A percentile compares a stretch with the other conserved stretches of the same genome.
Conservation (phyloP, 768 basidiomycete species). For the Suillus plorans region DNA sequence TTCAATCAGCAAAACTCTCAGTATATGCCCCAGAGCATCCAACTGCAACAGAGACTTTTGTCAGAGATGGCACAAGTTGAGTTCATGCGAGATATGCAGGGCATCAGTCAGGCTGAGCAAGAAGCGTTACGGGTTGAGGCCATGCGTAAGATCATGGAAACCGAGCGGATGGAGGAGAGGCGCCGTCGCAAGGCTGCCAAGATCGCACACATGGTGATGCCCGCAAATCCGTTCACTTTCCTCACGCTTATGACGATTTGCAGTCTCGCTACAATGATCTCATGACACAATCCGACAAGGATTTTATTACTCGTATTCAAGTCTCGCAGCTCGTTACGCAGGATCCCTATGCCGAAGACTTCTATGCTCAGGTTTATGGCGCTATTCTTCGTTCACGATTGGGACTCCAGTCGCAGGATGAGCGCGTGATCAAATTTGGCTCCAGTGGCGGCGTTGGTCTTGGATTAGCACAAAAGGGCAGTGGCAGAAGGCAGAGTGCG, state of each 20-base stretch:
- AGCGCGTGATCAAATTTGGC: conserved; percentile 83
- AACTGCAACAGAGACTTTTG: conserved; percentile 74
- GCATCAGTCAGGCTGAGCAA: conserved; percentile 58
- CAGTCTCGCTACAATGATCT: conserved; percentile 91
- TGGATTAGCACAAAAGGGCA: conserved; percentile 63
- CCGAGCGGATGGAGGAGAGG: conserved; percentile 86
- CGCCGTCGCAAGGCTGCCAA: conserved; percentile 79
- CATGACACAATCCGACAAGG: conserved; percentile 98
- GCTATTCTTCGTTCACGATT: conserved; percentile 79
- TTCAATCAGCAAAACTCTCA: conserved; percentile 54
- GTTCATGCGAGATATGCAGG: conserved; percentile 63
- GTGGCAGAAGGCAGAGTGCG: conserved; percentile 73
- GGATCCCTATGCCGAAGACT: conserved; percentile 97
- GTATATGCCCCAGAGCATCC: conserved; percentile 61
- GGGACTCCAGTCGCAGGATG: conserved; percentile 69
- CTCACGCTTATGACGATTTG: conserved; percentile 11
- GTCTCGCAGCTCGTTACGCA: conserved; percentile 96
- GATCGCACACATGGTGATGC: conserved; percentile 80
- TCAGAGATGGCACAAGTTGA: conserved; percentile 75
- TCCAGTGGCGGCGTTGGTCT: conserved; percentile 83
- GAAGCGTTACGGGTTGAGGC: conserved; percentile 76
- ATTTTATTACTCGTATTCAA: conserved; percentile 98
- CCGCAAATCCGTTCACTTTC: neutral
- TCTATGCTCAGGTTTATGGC: conserved; percentile 95
- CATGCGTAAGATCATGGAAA: conserved; percentile 87